phyloP scores from a whole-genome alignment of 805 yeast genomes.

The Lipomyces mesembrius region DNA sequence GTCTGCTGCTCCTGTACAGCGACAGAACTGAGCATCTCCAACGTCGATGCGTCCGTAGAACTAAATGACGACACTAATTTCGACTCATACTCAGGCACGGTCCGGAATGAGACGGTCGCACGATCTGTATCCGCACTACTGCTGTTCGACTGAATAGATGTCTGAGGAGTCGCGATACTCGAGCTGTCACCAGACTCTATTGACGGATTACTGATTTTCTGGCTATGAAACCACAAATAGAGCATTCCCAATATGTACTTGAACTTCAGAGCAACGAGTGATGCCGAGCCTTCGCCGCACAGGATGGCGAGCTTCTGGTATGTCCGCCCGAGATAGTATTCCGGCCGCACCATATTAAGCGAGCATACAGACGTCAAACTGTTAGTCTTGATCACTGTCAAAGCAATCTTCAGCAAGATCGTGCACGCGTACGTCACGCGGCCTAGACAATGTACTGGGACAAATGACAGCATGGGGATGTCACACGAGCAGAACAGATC shows the following conservation, averaged over 20 bases:
- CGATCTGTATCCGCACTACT: neutral
- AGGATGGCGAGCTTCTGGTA: constrained; percentile 16
- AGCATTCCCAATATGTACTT: constrained; percentile 23
- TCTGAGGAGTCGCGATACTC: neutral
- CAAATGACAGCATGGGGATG: constrained; percentile 3
- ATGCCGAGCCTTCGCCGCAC: constrained; percentile 11
- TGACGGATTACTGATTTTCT: constrained; percentile 2
- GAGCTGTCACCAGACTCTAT: neutral
- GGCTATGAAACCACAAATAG: constrained; percentile 25
- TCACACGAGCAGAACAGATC: constrained; percentile 24
- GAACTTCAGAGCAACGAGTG: constrained; percentile 18
- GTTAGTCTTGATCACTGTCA: constrained; percentile 11
- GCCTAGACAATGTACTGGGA: constrained; percentile 19
- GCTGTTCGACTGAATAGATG: neutral
- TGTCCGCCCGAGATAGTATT: constrained; percentile 26
- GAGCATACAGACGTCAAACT: constrained; percentile 23
- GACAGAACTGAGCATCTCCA: constrained; percentile 23
- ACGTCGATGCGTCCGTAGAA: constrained; percentile 14
- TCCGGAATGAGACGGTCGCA: neutral
- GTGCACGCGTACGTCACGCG: constrained; percentile 29
- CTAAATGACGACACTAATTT: neutral
- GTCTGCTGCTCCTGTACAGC: constrained; percentile 18
- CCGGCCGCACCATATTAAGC: constrained; percentile 20
- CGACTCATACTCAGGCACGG: neutral
- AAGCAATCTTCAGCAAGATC: constrained; percentile 24